Conservation (phyloP, 495 filamentous ascomycete genomes). For the Daldinia caldariorum region DNA sequence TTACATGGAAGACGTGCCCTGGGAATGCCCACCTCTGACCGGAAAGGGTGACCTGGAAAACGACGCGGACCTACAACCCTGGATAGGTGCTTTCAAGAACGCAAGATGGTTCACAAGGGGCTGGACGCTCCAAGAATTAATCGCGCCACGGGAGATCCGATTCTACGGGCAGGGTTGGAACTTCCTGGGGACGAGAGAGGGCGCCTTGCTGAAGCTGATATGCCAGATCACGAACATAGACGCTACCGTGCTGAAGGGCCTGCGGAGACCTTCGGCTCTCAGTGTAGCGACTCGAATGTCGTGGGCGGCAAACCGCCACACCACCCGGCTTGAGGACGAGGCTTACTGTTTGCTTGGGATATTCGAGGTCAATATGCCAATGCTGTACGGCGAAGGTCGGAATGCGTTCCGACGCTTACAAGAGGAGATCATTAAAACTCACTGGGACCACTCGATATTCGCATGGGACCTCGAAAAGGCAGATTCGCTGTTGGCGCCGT, state of each 20-base stretch:
- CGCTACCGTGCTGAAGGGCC: constrained; percentile 17
- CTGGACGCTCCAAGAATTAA: constrained; percentile 53
- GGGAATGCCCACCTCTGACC: constrained; percentile 47
- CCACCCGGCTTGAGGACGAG: constrained; percentile 37
- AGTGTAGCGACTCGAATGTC: constrained; percentile 34
- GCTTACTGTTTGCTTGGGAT: constrained; percentile 42
- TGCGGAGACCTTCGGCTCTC: background rate
- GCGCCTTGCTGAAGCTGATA: background rate
- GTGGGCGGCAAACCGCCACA: constrained; percentile 35
- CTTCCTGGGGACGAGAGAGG: constrained; percentile 44
- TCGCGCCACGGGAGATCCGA: constrained; percentile 43
- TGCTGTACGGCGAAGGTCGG: constrained; percentile 39
- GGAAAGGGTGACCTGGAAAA: constrained; percentile 17
- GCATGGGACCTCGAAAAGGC: constrained; percentile 13
- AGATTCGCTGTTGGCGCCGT: too few species aligned
- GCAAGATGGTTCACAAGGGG: constrained; percentile 51
- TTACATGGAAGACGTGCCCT: too few species aligned
- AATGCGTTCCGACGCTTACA: constrained; percentile 34
- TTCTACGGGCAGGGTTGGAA: background rate
- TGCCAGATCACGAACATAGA: background rate
- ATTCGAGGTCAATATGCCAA: constrained; percentile 45
- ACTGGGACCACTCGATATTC: constrained; percentile 23
- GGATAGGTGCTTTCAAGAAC: too few species aligned
- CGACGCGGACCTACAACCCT: too few species aligned
- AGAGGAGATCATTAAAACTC: constrained; percentile 29